Conservation (phyloP, 148 eudicot genomes). For the Limonium bicolor region DNA sequence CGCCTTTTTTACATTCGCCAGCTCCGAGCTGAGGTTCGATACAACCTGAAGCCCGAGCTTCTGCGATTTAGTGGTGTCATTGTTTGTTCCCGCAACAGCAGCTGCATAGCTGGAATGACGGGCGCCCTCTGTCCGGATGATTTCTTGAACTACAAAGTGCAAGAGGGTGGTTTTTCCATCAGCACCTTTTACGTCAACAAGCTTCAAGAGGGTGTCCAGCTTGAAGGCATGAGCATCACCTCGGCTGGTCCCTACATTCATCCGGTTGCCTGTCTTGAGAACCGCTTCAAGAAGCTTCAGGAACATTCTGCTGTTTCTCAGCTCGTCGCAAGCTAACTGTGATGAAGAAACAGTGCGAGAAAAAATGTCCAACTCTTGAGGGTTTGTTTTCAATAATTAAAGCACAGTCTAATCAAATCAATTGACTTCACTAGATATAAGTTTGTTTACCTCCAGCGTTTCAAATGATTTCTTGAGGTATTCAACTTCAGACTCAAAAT, state of each 20-base stretch:
- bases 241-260: constrained; percentile 91
- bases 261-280: constrained; percentile 88
- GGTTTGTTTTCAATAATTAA: too few species aligned
- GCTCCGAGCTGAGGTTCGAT: constrained; percentile 60
- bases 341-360: background rate
- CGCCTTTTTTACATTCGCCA: constrained; percentile 71
- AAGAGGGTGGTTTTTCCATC: constrained; percentile 92
- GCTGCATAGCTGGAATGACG: constrained; percentile 26
- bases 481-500: constrained; percentile 78
- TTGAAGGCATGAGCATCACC: constrained; percentile 98
- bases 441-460: constrained; percentile 63
- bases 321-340: constrained; percentile 93
- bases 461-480: constrained; percentile 79
- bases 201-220: constrained; percentile 91
- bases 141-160: constrained; percentile 96
- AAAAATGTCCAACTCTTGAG: too few species aligned
- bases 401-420: background rate
- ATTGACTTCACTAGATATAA: background rate
- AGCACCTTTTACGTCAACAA: constrained; percentile 81
- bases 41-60: constrained; percentile 78
- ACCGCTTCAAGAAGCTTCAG: constrained; percentile 92
- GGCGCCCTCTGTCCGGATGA: constrained; percentile 67
- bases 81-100: constrained; percentile 3
- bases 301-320: constrained; percentile 83
- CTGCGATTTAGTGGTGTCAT: constrained; percentile 59